Base-by-base conservation (phyloP, 2,329 filamentous ascomycete species). In the Blastomyces silverae region DNA sequence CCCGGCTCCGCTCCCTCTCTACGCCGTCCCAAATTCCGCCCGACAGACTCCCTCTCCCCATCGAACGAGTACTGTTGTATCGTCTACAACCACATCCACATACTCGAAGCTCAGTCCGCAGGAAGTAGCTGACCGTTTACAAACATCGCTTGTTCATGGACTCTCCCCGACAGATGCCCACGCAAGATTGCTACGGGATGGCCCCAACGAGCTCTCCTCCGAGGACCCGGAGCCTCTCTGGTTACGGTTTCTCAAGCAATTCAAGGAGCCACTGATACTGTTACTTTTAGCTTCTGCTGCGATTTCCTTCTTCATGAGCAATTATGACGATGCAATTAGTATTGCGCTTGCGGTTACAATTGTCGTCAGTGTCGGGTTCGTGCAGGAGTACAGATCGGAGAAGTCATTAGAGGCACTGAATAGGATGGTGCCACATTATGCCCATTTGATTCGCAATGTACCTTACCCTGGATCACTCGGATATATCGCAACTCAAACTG, bases 291-390 rank as follows among this genome's bases (percentile, higher is more conserved):
- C 87, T 7, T 97, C 94, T 2, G 93, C 94, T 0, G 88, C 84
- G 22, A 89, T 96, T 50, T 97, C 93, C 0, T 85, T 97, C 60
- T 78, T 97, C 55, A 89, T 99, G 76, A 92, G 92, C 62, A 99
- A 99, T 73, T 87, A 88, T 73, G 93, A 97, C 71, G 95, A 99
- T 79, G 93, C 93, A 6, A 80, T 99, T 71, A 97, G 93, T 77
- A 99, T 99, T 73, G 90, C 93, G 0, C 87, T 96, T 42, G 94
- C 94, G 1, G 94, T 99, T 28, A 96, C 92, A 34, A 99, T 99
- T 70, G 94, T 99, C 6, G 92, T 99, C 31, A 89, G 89, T 0
- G 94, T 99, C 53, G 94, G 93, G 1, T 99, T 99, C 71, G 87
- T 97, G 62, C 94, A 99, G 75, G 94, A 99, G 78, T 99, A 99